Evolutionary conservation across 23 red algal species (phyloP).

Genomic region (Pyropia yezoensis): DNA sequence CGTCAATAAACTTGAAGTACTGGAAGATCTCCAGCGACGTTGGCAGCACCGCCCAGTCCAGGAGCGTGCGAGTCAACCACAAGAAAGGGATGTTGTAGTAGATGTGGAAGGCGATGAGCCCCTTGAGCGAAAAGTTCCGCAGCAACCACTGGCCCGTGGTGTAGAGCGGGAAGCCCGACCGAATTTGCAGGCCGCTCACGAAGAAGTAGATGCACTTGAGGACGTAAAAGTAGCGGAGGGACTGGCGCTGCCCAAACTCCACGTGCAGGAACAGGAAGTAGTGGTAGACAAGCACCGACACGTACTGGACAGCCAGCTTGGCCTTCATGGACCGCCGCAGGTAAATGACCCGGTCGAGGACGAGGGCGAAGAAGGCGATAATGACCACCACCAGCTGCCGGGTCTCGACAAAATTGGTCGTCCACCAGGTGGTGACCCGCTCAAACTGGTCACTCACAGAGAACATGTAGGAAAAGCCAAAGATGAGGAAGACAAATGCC

Average conservation of each 20-base stretch:
- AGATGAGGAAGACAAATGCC: conserved; percentile 42
- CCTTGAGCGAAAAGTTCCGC: conserved; percentile 19
- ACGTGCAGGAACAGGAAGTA: conserved; percentile 37
- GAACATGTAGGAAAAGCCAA: conserved; percentile 39
- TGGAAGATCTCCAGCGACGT: conserved; percentile 44
- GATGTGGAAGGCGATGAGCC: conserved; percentile 30
- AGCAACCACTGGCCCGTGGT: conserved; percentile 39
- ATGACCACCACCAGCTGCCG: conserved; percentile 30
- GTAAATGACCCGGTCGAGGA: conserved; percentile 33
- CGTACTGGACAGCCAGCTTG: conserved; percentile 30
- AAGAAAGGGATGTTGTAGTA: conserved; percentile 49
- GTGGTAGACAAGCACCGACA: conserved; percentile 29
- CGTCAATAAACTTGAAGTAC: conserved; percentile 41
- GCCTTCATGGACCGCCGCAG: conserved; percentile 24
- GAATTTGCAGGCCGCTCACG: conserved; percentile 43
- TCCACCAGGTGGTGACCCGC: conserved; percentile 21
- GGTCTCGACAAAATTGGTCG: conserved; percentile 26
- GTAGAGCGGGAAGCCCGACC: conserved; percentile 47
- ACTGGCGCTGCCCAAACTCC: conserved; percentile 4
- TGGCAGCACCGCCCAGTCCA: conserved; percentile 52
- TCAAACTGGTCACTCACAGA: neutral
- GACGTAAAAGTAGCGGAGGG: conserved; percentile 19
- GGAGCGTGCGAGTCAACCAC: conserved; percentile 26
- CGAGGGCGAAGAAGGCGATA: conserved; percentile 14
- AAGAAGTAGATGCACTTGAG: conserved; percentile 48